phyloP scores from a whole-genome alignment of 75 land plant genomes.

The Gnetum montanum region DNA sequence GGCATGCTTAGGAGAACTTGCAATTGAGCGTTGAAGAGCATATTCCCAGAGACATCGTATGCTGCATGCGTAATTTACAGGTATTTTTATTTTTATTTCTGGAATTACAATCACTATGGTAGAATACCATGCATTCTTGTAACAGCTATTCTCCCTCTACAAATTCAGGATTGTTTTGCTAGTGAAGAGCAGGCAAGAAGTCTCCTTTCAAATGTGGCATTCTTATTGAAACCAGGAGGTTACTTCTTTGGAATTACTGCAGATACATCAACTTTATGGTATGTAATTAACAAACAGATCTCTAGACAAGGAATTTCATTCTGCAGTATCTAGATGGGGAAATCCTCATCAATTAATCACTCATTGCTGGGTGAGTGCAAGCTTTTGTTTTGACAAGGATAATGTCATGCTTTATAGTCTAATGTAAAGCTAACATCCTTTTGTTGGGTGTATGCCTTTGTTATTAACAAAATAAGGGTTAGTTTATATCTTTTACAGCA shows the following conservation, averaged over 20 bases:
- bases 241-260: slow-evolving; percentile 92
- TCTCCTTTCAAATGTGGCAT: slow-evolving; percentile 72
- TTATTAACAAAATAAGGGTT: no score
- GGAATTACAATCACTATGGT: not conserved
- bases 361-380: not conserved
- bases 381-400: not conserved
- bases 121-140: not conserved
- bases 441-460: no score
- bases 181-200: slow-evolving; percentile 69
- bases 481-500: no score
- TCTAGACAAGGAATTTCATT: not conserved
- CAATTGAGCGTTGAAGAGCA: no score
- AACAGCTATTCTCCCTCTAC: not conserved
- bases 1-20: no score
- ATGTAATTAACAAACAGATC: slow-evolving; percentile 7
- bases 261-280: slow-evolving; percentile 99
- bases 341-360: not conserved
- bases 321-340: not conserved
- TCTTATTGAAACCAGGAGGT: slow-evolving; percentile 86
- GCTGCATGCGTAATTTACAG: slow-evolving; percentile 87
- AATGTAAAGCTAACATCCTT: no score
- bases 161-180: slow-evolving; percentile 59
- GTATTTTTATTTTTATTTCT: slow-evolving; percentile 18
- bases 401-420: no score
- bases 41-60: slow-evolving; percentile 59